A percentile compares a stretch with the other conserved stretches of the same genome.
These are phyloP conservation scores for Wickerhamomyces chambardii DNA, from an alignment of 805 yeast genomes.

Conservation along the genomic window DNA sequence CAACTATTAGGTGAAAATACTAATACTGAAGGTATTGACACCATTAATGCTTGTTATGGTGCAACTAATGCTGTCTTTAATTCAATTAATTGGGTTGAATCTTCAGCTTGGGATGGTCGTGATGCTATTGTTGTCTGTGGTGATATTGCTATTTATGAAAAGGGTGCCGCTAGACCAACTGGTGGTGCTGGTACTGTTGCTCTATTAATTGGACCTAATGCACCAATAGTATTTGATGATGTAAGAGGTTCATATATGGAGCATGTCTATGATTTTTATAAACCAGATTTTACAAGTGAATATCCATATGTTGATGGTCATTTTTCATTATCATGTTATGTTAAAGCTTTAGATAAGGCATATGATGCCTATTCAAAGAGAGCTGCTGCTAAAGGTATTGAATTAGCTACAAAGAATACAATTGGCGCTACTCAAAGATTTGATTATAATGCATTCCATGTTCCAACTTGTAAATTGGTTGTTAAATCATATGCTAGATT, in stretches of 20 bases:
- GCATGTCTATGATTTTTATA: slow-evolving; percentile 96
- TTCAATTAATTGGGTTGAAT: slow-evolving; percentile 93
- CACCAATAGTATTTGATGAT: slow-evolving; percentile 88
- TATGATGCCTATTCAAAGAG: slow-evolving; percentile 78
- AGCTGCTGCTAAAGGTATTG: slow-evolving; percentile 44
- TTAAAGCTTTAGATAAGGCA: slow-evolving; percentile 84
- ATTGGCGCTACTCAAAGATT: slow-evolving; percentile 68
- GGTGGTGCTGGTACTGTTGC: slow-evolving; percentile 99
- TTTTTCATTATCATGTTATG: slow-evolving; percentile 88
- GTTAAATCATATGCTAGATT: slow-evolving; percentile 89
- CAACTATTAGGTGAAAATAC: slow-evolving; percentile 83
- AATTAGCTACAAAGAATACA: slow-evolving; percentile 35
- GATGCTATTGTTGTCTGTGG: slow-evolving; percentile 96
- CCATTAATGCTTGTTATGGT: slow-evolving; percentile 96
- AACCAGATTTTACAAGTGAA: slow-evolving; percentile 94
- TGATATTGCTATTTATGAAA: slow-evolving; percentile 94
- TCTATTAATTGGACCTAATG: slow-evolving; percentile 91
- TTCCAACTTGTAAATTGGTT: slow-evolving; percentile 95
- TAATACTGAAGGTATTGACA: slow-evolving; percentile 94
- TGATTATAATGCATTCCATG: slow-evolving; percentile 95
- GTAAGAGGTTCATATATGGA: slow-evolving; percentile 91
- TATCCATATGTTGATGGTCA: slow-evolving; percentile 98
- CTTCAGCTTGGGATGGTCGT: slow-evolving; percentile 96
- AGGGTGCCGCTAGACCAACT: slow-evolving; percentile 98
- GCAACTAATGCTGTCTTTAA: slow-evolving; percentile 95